A percentile compares a stretch with the other conserved stretches of the same genome.
phyloP scores from a whole-genome alignment of 2,329 filamentous ascomycete species.

The Colletotrichum cereale region DNA sequence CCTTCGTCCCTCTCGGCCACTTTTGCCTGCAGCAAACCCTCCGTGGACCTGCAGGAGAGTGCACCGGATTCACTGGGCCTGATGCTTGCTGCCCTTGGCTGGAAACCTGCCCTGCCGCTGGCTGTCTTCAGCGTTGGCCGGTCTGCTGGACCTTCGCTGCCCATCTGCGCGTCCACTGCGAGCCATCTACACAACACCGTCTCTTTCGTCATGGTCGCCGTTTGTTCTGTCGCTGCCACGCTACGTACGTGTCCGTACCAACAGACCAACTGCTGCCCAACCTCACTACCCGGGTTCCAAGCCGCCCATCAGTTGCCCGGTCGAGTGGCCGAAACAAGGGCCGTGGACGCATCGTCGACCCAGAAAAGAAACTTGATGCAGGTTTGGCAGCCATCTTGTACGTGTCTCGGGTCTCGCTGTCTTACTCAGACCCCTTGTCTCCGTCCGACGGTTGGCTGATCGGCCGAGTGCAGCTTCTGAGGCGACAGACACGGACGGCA shows the following conservation, averaged over 20 bases:
- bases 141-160: background rate
- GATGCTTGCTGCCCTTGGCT: constrained; percentile 6
- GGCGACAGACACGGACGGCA: background rate
- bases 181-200: constrained; percentile 25
- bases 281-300: background rate
- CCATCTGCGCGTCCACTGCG: constrained; percentile 14
- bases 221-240: background rate
- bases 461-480: constrained; percentile 12
- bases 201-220: background rate
- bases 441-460: background rate
- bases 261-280: background rate
- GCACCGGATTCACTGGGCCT: constrained; percentile 14
- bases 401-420: constrained; percentile 29
- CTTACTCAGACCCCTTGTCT: constrained; percentile 16
- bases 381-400: constrained; percentile 26
- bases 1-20: constrained; percentile 15
- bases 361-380: constrained; percentile 32
- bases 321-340: background rate
- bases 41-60: constrained; percentile 35
- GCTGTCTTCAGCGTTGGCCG: background rate
- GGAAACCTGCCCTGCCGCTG: constrained; percentile 24
- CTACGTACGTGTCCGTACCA: background rate
- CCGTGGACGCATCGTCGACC: background rate
- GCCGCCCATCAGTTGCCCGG: background rate
- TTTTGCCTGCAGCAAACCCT: constrained; percentile 25